Percentiles rank a stretch among this genome's conserved stretches.
These are phyloP conservation scores for Xylariales sp. DNA, from an alignment of 2,329 filamentous ascomycete genomes.

Conservation along the genomic window DNA sequence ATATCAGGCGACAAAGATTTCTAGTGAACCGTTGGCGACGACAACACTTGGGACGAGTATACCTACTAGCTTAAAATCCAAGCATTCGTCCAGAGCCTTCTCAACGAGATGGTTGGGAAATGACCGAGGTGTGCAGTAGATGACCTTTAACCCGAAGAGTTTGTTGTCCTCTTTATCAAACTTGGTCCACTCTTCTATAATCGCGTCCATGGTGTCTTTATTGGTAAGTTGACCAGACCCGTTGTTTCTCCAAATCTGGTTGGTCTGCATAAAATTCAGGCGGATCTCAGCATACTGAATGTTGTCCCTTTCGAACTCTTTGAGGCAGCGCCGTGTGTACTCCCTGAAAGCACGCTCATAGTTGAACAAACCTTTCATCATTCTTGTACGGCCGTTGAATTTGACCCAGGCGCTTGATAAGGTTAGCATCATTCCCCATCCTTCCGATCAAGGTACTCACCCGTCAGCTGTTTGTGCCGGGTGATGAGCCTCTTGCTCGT, in stretches of 20 bases:
- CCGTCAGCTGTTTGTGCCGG: constrained; percentile 45
- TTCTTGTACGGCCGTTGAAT: constrained; percentile 58
- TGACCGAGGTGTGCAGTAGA: constrained; percentile 56
- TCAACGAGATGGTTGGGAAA: constrained; percentile 42
- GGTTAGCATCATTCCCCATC: constrained; percentile 10
- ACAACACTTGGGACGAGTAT: too few relatives aligned
- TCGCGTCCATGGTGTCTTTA: constrained; percentile 46
- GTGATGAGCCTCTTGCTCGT: constrained; percentile 55
- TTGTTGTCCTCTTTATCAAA: constrained; percentile 26
- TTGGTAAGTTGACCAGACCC: constrained; percentile 41
- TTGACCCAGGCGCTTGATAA: constrained; percentile 47
- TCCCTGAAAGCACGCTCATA: constrained; percentile 51
- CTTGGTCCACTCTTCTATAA: constrained; percentile 41
- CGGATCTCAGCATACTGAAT: constrained; percentile 59
- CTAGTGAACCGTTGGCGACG: too few relatives aligned
- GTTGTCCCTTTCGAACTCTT: constrained; percentile 50
- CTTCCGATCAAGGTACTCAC: constrained; percentile 32
- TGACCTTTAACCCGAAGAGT: constrained; percentile 48
- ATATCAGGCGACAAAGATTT: too few relatives aligned
- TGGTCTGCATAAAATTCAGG: constrained; percentile 53
- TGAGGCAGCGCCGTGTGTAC: constrained; percentile 50
- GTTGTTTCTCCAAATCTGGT: constrained; percentile 45
- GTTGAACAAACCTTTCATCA: constrained; percentile 57
- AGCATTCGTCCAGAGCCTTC: constrained; percentile 46
- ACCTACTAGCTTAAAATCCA: constrained; percentile 53